Conservation (phyloP, 2,329 filamentous ascomycete genomes). For the Penicillium sp. region DNA sequence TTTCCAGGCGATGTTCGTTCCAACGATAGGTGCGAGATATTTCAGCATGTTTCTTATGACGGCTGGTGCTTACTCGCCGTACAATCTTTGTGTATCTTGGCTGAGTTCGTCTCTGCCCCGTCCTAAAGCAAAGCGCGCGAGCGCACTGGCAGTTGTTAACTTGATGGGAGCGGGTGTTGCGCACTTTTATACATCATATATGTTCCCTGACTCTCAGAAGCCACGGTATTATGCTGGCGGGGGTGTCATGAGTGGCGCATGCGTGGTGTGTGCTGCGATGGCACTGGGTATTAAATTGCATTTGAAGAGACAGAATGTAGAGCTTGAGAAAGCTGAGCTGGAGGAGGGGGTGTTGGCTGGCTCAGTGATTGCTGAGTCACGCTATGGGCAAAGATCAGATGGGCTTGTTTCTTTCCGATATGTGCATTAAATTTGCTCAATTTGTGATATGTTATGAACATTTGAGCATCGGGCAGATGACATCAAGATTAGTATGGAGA, state of each 20-base stretch:
- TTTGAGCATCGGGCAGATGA: too few species aligned
- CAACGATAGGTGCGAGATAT: slow-evolving; percentile 10
- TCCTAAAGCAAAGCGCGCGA: slow-evolving; percentile 23
- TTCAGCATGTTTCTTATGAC: slow-evolving; percentile 19
- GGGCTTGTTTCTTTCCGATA: slow-evolving; percentile 5
- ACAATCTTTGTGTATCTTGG: slow-evolving; percentile 17
- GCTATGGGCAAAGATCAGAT: neutral
- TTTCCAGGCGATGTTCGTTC: slow-evolving; percentile 13
- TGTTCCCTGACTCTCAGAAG: slow-evolving; percentile 15
- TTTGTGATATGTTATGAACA: neutral
- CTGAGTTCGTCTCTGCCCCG: slow-evolving; percentile 24
- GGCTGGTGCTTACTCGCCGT: slow-evolving; percentile 13
- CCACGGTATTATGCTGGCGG: slow-evolving; percentile 15
- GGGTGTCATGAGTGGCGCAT: slow-evolving; percentile 9
- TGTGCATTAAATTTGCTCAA: neutral
- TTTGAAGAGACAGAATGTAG: slow-evolving; percentile 5
- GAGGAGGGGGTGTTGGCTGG: slow-evolving; percentile 1
- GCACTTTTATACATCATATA: slow-evolving; percentile 17
- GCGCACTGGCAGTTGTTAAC: slow-evolving; percentile 25
- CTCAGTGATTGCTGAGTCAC: neutral
- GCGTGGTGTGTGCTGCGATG: slow-evolving; percentile 7
- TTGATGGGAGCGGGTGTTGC: slow-evolving; percentile 23
- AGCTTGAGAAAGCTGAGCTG: slow-evolving; percentile 6
- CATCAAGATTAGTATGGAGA: too few species aligned
- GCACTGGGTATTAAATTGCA: slow-evolving; percentile 10